Conservation (phyloP, 1,284 basidiomycete species). For the Ceratobasidium sp. region DNA sequence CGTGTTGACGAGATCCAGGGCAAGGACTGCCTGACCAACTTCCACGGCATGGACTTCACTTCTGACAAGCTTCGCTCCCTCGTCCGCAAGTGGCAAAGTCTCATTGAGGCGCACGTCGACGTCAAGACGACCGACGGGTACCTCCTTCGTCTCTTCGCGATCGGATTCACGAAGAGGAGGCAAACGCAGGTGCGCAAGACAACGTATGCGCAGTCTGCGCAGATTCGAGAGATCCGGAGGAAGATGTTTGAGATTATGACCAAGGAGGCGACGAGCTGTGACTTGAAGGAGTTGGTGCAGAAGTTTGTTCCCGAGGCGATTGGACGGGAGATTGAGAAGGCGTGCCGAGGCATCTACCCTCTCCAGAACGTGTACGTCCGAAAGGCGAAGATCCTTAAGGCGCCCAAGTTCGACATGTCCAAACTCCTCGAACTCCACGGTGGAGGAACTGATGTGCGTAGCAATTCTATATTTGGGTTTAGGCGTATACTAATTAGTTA, state of each 20-base stretch:
- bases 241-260: slow-evolving; percentile 99
- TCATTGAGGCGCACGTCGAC: slow-evolving; percentile 99
- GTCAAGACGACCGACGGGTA: slow-evolving; percentile 99
- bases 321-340: slow-evolving; percentile 99
- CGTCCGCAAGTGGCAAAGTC: slow-evolving; percentile 99
- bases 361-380: slow-evolving; percentile 98
- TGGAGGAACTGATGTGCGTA: slow-evolving; percentile 87
- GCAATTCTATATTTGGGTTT: slow-evolving; percentile 14
- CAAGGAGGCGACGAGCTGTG: slow-evolving; percentile 93
- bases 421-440: slow-evolving; percentile 97
- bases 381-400: slow-evolving; percentile 98
- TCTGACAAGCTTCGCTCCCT: slow-evolving; percentile 99
- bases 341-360: slow-evolving; percentile 94
- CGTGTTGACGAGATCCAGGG: slow-evolving; percentile 98
- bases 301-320: slow-evolving; percentile 99
- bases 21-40: slow-evolving; percentile 99
- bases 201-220: slow-evolving; percentile 95
- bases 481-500: slow-evolving; percentile 39
- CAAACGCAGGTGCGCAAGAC: slow-evolving; percentile 99
- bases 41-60: slow-evolving; percentile 99
- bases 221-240: slow-evolving; percentile 97
- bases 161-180: slow-evolving; percentile 98
- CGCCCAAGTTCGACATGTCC: slow-evolving; percentile 95
- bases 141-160: slow-evolving; percentile 98
- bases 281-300: slow-evolving; percentile 97